A percentile compares a stretch with the other conserved stretches of the same genome.
Conservation (phyloP, 2,329 filamentous ascomycete species). For the Alternaria ethzedia region DNA sequence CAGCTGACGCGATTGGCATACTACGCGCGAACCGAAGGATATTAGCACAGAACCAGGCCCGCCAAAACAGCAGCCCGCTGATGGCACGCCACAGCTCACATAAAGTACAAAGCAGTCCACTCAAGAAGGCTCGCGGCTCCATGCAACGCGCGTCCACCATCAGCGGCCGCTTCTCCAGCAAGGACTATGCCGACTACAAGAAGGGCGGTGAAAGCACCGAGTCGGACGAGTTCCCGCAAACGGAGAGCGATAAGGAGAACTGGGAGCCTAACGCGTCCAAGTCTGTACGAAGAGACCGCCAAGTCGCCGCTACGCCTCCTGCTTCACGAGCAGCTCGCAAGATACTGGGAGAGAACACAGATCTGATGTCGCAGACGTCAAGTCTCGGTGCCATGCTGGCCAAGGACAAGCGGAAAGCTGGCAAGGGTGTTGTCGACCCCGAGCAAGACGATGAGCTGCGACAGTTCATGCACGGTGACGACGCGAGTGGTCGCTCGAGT, state of each 20-base stretch:
- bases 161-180: slow-evolving; percentile 43
- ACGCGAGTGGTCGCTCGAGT: slow-evolving; percentile 62
- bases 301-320: slow-evolving; percentile 35
- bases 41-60: slow-evolving; percentile 62
- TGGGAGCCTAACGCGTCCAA: slow-evolving; percentile 63
- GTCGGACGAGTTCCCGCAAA: slow-evolving; percentile 59
- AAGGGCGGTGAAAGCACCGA: slow-evolving; percentile 41
- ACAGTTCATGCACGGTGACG: slow-evolving; percentile 73
- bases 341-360: slow-evolving; percentile 56
- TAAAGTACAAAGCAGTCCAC: slow-evolving; percentile 39
- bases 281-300: slow-evolving; percentile 37
- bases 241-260: slow-evolving; percentile 96
- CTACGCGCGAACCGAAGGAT: slow-evolving; percentile 70
- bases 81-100: slow-evolving; percentile 35
- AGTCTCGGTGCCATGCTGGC: slow-evolving; percentile 48
- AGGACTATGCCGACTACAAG: slow-evolving; percentile 22
- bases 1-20: slow-evolving; percentile 80
- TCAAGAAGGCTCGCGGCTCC: slow-evolving; percentile 43
- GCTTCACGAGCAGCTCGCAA: slow-evolving; percentile 45
- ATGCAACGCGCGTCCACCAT: slow-evolving; percentile 47
- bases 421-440: slow-evolving; percentile 46
- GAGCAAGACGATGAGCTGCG: slow-evolving; percentile 70
- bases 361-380: slow-evolving; percentile 48
- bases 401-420: slow-evolving; percentile 36
- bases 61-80: slow-evolving; percentile 67